Evolutionary conservation across 192 early-diverging fungal species (phyloP).

Genomic region (Podila epicladia): DNA sequence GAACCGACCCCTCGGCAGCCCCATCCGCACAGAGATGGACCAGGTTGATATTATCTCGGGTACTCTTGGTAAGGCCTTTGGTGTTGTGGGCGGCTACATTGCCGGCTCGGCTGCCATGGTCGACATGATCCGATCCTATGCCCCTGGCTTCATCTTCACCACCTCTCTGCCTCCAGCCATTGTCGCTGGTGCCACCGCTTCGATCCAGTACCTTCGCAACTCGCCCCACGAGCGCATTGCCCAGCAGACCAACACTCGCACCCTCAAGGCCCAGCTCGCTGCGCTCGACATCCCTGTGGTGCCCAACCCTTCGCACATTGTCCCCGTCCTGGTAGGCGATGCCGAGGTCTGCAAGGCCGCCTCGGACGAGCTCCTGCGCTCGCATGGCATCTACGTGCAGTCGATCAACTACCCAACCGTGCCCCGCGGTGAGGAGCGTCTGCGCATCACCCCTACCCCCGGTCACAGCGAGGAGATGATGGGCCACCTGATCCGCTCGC

Average conservation of each 20-base stretch:
- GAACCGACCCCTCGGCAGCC: conserved; percentile 51
- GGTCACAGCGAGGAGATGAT: conserved; percentile 89
- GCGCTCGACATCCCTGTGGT: conserved; percentile 93
- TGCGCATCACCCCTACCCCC: conserved; percentile 98
- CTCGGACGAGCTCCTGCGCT: conserved; percentile 90
- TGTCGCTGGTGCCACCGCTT: conserved; percentile 90
- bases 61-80: conserved; percentile 97
- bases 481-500: conserved; percentile 82
- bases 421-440: conserved; percentile 91
- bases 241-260: conserved; percentile 94
- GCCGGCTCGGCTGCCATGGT: conserved; percentile 88
- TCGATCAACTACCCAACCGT: conserved; percentile 99
- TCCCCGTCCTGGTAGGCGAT: conserved; percentile 97
- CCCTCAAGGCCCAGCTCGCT: conserved; percentile 84
- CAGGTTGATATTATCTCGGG: conserved; percentile 96
- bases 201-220: conserved; percentile 90
- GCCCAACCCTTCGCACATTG: conserved; percentile 99
- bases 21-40: conserved; percentile 73
- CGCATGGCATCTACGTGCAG: conserved; percentile 97
- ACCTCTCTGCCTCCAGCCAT: conserved; percentile 96
- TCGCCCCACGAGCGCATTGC: conserved; percentile 87
- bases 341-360: conserved; percentile 94
- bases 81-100: conserved; percentile 97
- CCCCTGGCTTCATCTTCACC: conserved; percentile 99
- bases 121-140: conserved; percentile 96